Evolutionary conservation across 768 basidiomycete species (phyloP).

Genomic region (Lentinula guzmanii): DNA sequence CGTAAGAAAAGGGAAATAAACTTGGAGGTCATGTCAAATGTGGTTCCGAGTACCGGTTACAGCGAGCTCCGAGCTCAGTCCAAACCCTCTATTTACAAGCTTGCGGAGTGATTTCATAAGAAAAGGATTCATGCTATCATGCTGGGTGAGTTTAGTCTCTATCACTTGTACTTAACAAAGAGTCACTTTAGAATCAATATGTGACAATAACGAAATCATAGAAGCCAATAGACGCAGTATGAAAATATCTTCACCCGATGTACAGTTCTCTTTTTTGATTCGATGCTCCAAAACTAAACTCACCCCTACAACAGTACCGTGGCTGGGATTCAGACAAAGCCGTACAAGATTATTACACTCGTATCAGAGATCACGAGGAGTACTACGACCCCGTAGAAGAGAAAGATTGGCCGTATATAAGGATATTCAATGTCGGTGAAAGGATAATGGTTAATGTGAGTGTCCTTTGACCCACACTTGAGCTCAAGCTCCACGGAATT

Average conservation of each 20-base stretch:
- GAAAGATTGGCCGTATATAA: slow-evolving; percentile 88
- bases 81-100: no score
- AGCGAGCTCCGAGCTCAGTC: no score
- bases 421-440: slow-evolving; percentile 95
- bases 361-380: slow-evolving; percentile 82
- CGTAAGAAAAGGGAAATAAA: no score
- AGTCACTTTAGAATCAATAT: slow-evolving; percentile 69
- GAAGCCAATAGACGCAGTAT: slow-evolving; percentile 92
- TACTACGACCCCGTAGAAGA: slow-evolving; percentile 92
- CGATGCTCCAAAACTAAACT: not conserved
- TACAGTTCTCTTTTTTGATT: slow-evolving; percentile 32
- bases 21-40: no score
- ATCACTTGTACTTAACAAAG: no score
- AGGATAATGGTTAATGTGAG: slow-evolving; percentile 91
- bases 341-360: slow-evolving; percentile 84
- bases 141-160: slow-evolving; percentile 53
- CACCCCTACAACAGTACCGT: slow-evolving; percentile 56
- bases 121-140: slow-evolving; percentile 89
- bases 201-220: slow-evolving; percentile 90
- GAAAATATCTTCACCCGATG: slow-evolving; percentile 98
- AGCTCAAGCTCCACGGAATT: not conserved
- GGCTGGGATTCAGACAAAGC: slow-evolving; percentile 92
- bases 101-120: slow-evolving; percentile 83
- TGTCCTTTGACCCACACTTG: slow-evolving; percentile 5
- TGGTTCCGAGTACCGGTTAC: no score